Base-by-base conservation (phyloP, 2,329 filamentous ascomycete species). In the Sordariomycetes sp. region DNA sequence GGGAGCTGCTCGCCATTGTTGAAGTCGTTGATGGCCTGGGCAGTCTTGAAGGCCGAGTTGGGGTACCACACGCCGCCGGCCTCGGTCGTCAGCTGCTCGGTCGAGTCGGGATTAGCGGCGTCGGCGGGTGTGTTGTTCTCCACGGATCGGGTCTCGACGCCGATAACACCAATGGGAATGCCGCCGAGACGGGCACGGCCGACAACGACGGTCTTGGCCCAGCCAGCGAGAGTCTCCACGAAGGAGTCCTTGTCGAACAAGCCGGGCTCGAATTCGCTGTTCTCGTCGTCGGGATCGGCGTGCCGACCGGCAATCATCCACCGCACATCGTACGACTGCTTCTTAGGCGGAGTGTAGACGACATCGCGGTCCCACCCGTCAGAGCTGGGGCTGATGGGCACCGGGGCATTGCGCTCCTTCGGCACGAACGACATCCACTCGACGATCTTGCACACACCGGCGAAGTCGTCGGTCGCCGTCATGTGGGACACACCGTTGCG, bases 61-160 rank as follows among this genome's bases (percentile, higher is more conserved):
- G 94, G 94, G 78, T 97, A 99, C 94, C 94, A 99, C 32, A 99
- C 94, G 78, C 95, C 94, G 79, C 94, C 94, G 63, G 94, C 94
- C 77, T 99, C 94, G 65, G 91, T 93, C 65, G 81, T 85, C 66
- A 97, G 86, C 76, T 96, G 90, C 77, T 99, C 94, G 65, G 95
- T 96, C 3, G 94, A 99, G 76, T 97, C 94, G 14, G 94, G 92
- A 77, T 99, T 99, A 71, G 94, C 94, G 64, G 94, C 93, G 69
- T 99, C 94, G 57, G 94, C 94, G 61, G 94, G 94, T 4, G 89
- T 96, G 66, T 97, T 86, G 72, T 97, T 99, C 82, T 99, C 94
- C 32, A 99, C 88, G 1, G 92, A 89, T 65, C 94, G 90, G 58
- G 90, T 94, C 82, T 99, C 94, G 55, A 99, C 94, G 61, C 84